Percentiles rank a stretch among this genome's conserved stretches.
Conservation (phyloP, 805 yeast species). For the Brettanomyces custersianus region DNA sequence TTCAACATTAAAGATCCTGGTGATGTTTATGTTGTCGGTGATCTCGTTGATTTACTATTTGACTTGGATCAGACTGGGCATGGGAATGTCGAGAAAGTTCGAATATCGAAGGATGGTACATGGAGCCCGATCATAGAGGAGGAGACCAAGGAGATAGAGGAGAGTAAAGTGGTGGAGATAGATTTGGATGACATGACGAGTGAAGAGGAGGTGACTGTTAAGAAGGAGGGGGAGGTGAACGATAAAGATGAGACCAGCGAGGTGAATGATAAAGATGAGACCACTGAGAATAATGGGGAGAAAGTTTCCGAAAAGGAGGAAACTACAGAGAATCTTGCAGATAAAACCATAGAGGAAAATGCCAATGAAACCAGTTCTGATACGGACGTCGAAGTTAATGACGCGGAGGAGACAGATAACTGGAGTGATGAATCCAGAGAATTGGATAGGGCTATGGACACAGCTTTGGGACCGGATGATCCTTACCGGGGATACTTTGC, state of each 20-base stretch:
- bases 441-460: conserved; percentile 1
- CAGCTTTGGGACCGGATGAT: background rate
- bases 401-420: conserved; percentile 1
- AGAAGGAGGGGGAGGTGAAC: background rate
- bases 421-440: conserved; percentile 3
- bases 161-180: conserved; percentile 2
- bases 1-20: conserved; percentile 24
- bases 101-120: conserved; percentile 19
- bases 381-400: background rate
- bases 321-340: too few species aligned
- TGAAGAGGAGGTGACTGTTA: background rate
- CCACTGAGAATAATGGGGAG: background rate
- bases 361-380: too few species aligned
- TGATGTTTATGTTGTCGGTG: conserved; percentile 25
- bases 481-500: too few species aligned
- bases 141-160: background rate
- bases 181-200: conserved; percentile 1
- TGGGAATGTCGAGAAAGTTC: conserved; percentile 14
- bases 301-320: background rate
- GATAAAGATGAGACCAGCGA: background rate
- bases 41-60: conserved; percentile 19
- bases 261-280: background rate
- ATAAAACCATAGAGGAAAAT: too few species aligned
- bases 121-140: conserved; percentile 15
- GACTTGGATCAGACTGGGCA: conserved; percentile 10